Conservation (phyloP, 257 asterid genomes). For the Fraxinus cuspidata region DNA sequence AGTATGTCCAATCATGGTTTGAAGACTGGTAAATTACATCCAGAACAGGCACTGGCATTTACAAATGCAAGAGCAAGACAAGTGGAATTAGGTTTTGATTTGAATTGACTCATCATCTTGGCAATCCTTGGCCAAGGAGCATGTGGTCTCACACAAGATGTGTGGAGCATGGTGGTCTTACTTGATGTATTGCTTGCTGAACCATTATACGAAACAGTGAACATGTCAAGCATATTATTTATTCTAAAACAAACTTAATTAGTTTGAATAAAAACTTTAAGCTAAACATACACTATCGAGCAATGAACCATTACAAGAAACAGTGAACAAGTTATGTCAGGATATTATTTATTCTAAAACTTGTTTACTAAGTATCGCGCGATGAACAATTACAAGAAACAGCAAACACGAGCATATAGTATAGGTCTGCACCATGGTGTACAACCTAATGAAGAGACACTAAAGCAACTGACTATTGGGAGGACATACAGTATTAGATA, state of each 20-base stretch:
- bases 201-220: neutral
- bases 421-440: neutral
- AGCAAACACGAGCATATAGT: neutral
- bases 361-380: neutral
- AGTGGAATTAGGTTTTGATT: neutral
- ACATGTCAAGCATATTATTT: neutral
- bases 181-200: neutral
- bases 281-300: neutral
- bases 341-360: neutral
- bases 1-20: neutral
- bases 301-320: neutral
- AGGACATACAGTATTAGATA: neutral
- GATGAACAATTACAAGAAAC: neutral
- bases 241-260: neutral
- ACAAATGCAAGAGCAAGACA: neutral
- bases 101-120: neutral
- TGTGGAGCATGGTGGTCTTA: neutral
- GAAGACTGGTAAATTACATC: neutral
- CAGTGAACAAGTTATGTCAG: neutral
- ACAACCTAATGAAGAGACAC: neutral
- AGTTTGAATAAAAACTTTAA: neutral
- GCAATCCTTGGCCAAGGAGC: neutral
- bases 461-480: conserved; percentile 5
- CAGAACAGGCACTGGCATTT: neutral
- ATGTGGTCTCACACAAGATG: neutral